Base-by-base conservation (phyloP, 2,329 filamentous ascomycete genomes). In the Pleurostoma richardsiae region DNA sequence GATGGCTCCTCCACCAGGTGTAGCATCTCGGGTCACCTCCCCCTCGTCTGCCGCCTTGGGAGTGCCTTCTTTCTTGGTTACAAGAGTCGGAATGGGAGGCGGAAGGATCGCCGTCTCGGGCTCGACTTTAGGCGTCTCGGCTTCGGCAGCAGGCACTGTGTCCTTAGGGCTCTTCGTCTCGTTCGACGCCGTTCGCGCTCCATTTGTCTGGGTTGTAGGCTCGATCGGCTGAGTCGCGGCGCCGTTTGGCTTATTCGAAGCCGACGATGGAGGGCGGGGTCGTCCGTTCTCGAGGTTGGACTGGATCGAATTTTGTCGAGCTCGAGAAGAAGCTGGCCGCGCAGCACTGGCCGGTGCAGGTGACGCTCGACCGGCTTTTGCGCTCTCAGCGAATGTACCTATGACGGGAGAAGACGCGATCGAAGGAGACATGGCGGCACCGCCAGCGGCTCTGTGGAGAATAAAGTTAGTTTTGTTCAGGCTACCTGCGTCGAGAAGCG, bases 341-440 rank as follows among this genome's bases (percentile, higher is more conserved):
- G 80, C 70, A 30, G 69, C 65, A 49, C 68, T 67, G 43, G 68
- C 65, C 5, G 83, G 83, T 6, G 76, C 80, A 29, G 86, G 85
- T 39, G 85, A 88, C 45, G 59, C 72, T 52, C 70, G 74, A 55
- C 62, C 71, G 45, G 63, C 66, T 54, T 68, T 74, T 53, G 76
- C 76, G 2, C 68, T 71, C 55, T 90, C 87, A 29, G 81, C 77
- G 49, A 89, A 80, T n/a, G 77, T 79, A 42, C 81, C 78, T 42
- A 88, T 73, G 41, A 90, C 76, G 19, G 89, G 88, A 1, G 90
- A 92, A 2, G 89, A 85, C n/a, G 82, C 79, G 53, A 85, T 72
- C 3, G 83, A 84, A 19, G 87, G 83, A 1, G 88, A 88, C 57
- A 83, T 78, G 49, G 74, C 77, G 29, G 72, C 69, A 52, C 39